Evolutionary conservation across 139 green algal genomes (phyloP), one percentile per base, ranked within the genome.

Genomic region (Chlorella sp.): DNA sequence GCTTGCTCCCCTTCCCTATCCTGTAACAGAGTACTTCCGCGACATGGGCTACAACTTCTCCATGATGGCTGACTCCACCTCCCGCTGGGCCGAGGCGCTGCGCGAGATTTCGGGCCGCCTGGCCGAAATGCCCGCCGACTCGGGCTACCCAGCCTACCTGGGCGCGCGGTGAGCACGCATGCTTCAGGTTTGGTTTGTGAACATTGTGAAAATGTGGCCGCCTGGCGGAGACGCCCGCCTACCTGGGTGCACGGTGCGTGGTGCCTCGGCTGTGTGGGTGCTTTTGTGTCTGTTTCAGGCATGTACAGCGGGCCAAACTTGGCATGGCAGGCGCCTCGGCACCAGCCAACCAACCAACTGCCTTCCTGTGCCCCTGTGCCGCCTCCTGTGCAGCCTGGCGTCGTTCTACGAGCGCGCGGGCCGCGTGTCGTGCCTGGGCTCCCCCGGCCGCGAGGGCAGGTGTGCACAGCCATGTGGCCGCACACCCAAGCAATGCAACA

Each of bases 21-120:
- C n/a, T n/a, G n/a, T 46, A 32, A 20, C 94, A 34, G 97, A 99
- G 93, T 99, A 99, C 92, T 99, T 98, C 94, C 92, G 97, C 41
- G 97, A 99, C 89, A 97, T 98, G 96, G 97, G 97, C 76, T 99
- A 85, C 68, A 96, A 97, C 92, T 96, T 96, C 88, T 94, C 89
- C 78, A 99, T 99, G 96, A 99, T 99, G 97, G 97, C 94, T 36
- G 97, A 99, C 92, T 99, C 95, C 56, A 99, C 97, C 46, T 98
- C 93, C 0, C 96, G 97, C 72, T 99, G 97, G 97, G 97, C 97
- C 14, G 97, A 99, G 92, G 97, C 97, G 60, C 93, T 99, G 83
- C 95, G 97, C 87, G 97, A 99, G 94, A 99, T 99, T 77, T 99
- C 95, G 26, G 97, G 97, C 36, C 96, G 97, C 68, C 89, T 99